Percentiles rank a stretch among this genome's conserved stretches.
Evolutionary conservation across 2,329 filamentous ascomycete species (phyloP).

Genomic region (Nectriaceae sp.): DNA sequence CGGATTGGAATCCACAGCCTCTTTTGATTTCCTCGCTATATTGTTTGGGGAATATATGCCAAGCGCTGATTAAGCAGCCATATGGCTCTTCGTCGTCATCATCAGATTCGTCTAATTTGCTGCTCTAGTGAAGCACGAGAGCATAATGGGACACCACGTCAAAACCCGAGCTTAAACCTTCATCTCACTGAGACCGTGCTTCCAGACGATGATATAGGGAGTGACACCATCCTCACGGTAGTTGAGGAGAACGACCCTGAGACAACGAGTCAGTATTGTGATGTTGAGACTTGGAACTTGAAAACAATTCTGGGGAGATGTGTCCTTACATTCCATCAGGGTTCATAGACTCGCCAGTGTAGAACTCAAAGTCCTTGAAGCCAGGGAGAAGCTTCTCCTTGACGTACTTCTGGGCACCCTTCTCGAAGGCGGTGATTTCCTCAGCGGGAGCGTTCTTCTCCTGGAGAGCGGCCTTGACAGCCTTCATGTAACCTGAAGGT

Average conservation of each 20-base stretch:
- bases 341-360: constrained; percentile 89
- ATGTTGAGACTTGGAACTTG: background rate
- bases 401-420: constrained; percentile 69
- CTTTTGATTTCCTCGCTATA: constrained; percentile 23
- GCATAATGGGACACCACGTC: constrained; percentile 11
- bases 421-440: constrained; percentile 77
- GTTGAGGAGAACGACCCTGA: constrained; percentile 86
- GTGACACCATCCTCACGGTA: constrained; percentile 96
- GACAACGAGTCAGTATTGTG: constrained; percentile 9
- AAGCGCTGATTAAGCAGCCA: constrained; percentile 23
- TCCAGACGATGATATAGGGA: constrained; percentile 89
- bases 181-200: constrained; percentile 84
- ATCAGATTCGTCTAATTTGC: constrained; percentile 13
- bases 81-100: constrained; percentile 22
- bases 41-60: constrained; percentile 19
- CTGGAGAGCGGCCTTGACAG: constrained; percentile 71
- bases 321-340: constrained; percentile 84
- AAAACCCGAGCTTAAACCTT: constrained; percentile 74
- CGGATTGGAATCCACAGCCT: constrained; percentile 19
- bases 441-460: constrained; percentile 63
- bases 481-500: constrained; percentile 81
- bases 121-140: constrained; percentile 15
- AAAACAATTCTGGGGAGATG: background rate
- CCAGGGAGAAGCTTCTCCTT: constrained; percentile 80
- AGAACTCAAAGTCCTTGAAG: constrained; percentile 97